phyloP scores from a whole-genome alignment of 305 asterid genomes.

The Solanum hybrid region DNA sequence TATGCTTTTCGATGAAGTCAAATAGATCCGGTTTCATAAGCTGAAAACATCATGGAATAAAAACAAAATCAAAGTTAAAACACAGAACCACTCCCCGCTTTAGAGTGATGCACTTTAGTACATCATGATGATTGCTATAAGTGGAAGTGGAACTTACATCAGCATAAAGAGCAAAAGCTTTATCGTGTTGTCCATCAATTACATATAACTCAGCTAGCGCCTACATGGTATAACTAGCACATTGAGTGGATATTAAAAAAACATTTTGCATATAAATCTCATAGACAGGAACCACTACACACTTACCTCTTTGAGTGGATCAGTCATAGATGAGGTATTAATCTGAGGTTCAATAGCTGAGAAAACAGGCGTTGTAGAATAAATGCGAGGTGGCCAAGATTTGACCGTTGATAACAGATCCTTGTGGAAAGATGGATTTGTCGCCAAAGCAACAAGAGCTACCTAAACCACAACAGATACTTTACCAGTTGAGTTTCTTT shows the following conservation, averaged over 20 bases:
- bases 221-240: conserved; percentile 28
- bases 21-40: conserved; percentile 78
- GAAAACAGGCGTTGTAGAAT: conserved; percentile 72
- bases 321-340: conserved; percentile 73
- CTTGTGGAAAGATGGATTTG: conserved; percentile 78
- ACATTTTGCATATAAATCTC: background rate
- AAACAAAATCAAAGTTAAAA: conserved; percentile 8
- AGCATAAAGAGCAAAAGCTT: conserved; percentile 86
- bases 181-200: conserved; percentile 78
- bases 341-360: conserved; percentile 93
- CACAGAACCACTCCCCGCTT: conserved; percentile 9
- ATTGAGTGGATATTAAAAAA: conserved; percentile 8
- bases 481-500: conserved; percentile 3
- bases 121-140: background rate
- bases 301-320: conserved; percentile 75
- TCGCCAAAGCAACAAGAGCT: conserved; percentile 93
- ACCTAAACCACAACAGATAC: conserved; percentile 41
- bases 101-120: background rate
- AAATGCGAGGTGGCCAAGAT: conserved; percentile 78
- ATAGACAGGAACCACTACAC: conserved; percentile 7
- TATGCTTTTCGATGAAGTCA: conserved; percentile 90
- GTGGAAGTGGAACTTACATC: conserved; percentile 57
- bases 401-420: conserved; percentile 82
- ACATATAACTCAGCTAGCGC: conserved; percentile 87
- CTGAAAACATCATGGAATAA: conserved; percentile 40